Percentiles rank a stretch among this genome's conserved stretches.
These are phyloP conservation scores for Phyllosticta paracitricarpa DNA, from an alignment of 2,329 filamentous ascomycete genomes.

Conservation along the genomic window DNA sequence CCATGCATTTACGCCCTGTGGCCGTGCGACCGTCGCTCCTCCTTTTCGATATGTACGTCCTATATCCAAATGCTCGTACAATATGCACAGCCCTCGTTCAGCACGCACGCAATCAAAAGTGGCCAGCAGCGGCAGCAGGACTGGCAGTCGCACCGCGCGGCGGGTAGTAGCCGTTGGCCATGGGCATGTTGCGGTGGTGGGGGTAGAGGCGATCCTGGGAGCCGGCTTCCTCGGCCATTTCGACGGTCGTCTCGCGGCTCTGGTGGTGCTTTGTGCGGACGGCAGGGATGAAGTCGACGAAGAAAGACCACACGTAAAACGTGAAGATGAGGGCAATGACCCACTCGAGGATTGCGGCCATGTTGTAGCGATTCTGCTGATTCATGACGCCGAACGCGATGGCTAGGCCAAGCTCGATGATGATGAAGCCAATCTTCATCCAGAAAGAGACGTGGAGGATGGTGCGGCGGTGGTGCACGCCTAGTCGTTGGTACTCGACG, in stretches of 20 bases:
- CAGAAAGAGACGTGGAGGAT: constrained; percentile 73
- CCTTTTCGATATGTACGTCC: too few relatives aligned
- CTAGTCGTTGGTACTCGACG: constrained; percentile 79
- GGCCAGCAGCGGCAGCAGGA: constrained; percentile 12
- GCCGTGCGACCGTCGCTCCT: too few relatives aligned
- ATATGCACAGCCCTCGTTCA: too few relatives aligned
- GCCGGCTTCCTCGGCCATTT: constrained; percentile 14
- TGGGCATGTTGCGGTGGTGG: not conserved
- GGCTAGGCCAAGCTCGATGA: constrained; percentile 65
- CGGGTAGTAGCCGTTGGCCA: constrained; percentile 12
- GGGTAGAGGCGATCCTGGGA: constrained; percentile 4
- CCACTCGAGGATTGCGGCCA: constrained; percentile 71
- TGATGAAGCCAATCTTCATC: constrained; percentile 76
- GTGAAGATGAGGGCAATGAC: constrained; percentile 74
- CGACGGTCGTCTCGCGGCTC: constrained; percentile 26
- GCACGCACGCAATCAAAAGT: constrained; percentile 11
- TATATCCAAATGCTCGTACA: too few relatives aligned
- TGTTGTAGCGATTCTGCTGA: constrained; percentile 44
- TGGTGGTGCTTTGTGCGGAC: constrained; percentile 47
- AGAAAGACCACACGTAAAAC: constrained; percentile 78
- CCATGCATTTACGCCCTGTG: too few relatives aligned
- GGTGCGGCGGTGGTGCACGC: constrained; percentile 67
- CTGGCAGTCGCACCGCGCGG: not conserved
- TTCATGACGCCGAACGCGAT: constrained; percentile 59
- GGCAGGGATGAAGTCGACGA: constrained; percentile 77